Base-by-base conservation (phyloP, 257 asterid genomes). In the Nicotiana sylvestris region DNA sequence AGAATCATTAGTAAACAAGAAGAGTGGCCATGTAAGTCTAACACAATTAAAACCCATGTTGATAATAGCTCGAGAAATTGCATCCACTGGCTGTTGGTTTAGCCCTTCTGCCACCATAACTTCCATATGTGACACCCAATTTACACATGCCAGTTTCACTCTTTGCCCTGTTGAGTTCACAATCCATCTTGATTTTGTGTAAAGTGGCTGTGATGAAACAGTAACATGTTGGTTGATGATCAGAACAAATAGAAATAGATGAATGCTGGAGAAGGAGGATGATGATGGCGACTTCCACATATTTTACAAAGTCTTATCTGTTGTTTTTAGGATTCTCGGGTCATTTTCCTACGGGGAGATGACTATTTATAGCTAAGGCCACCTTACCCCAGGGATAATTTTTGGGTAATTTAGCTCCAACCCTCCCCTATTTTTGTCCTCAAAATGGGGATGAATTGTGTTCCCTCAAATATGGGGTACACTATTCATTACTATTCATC, bases 11-110 rank as follows among this genome's bases (percentile, higher is more conserved):
- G 97, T 94, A 78, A 93, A 89, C 94, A 96, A 83, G 88, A 90
- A 93, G 21, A 96, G 97, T 15, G 98, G 97, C 99, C 99, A 96
- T 43, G 99, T 93, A 3, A 96, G 88, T 87, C 99, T 88, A 25
- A 94, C 99, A 68, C 99, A 96, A 81, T 94, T 96, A 86, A 96
- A 96, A 5, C 99, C 99, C 89, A 90, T 33, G 46, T 78, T 81
- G 3, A 17, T 11, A 51, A 96, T 93, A 12, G 85, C 82, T 43
- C 83, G 78, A 0, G 99, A 94, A 3, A 96, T 96, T 60, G 77
- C 88, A 51, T 96, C 98, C 80, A 89, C 92, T 67, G 94, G 91
- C 78, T 87, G 95, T 83, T 94, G 92, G 88, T 96, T 96, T 60
- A 96, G 90, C 84, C 99, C 99, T 76, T 96, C 98, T 2, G 99